These are phyloP conservation scores for Claviceps maximensis DNA, from an alignment of 2,329 filamentous ascomycete genomes.

Conservation along the genomic window DNA sequence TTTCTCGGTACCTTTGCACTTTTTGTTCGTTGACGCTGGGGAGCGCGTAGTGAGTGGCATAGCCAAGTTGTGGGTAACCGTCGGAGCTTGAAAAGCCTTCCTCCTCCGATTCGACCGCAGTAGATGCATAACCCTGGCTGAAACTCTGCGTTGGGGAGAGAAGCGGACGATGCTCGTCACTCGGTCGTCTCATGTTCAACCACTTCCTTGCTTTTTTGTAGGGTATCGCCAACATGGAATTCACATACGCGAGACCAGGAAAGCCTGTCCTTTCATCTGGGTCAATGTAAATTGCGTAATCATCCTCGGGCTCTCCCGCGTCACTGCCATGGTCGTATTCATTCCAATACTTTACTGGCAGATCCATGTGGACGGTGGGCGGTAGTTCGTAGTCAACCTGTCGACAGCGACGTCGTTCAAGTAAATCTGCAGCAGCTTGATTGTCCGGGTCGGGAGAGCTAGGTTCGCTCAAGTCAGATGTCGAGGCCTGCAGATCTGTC, in stretches of 20 bases:
- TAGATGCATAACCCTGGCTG: slow-evolving; percentile 19
- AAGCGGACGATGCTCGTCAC: slow-evolving; percentile 14
- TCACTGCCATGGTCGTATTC: slow-evolving; percentile 78
- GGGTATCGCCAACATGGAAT: slow-evolving; percentile 35
- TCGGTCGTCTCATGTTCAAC: slow-evolving; percentile 23
- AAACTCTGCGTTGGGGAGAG: slow-evolving; percentile 6
- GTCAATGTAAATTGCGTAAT: slow-evolving; percentile 63
- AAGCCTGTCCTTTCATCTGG: slow-evolving; percentile 49
- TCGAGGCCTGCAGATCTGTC: slow-evolving; percentile 30
- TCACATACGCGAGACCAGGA: slow-evolving; percentile 49
- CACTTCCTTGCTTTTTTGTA: slow-evolving; percentile 38
- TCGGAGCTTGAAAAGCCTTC: slow-evolving; percentile 41
- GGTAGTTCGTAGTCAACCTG: slow-evolving; percentile 18
- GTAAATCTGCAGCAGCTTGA: slow-evolving; percentile 7
- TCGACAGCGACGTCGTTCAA: slow-evolving; percentile 5
- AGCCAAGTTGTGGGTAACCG: slow-evolving; percentile 35
- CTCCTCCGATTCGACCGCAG: slow-evolving; percentile 25
- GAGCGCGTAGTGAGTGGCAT: slow-evolving; percentile 40
- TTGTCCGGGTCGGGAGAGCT: slow-evolving; percentile 24
- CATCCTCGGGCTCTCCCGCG: slow-evolving; percentile 40
- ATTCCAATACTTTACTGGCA: slow-evolving; percentile 56
- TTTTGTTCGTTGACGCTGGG: slow-evolving; percentile 39
- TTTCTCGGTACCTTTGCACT: slow-evolving; percentile 36
- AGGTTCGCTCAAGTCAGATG: slow-evolving; percentile 26
- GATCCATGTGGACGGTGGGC: slow-evolving; percentile 15